phyloP scores from a whole-genome alignment of 2,329 filamentous ascomycete species.

The Neurospora crassa region DNA sequence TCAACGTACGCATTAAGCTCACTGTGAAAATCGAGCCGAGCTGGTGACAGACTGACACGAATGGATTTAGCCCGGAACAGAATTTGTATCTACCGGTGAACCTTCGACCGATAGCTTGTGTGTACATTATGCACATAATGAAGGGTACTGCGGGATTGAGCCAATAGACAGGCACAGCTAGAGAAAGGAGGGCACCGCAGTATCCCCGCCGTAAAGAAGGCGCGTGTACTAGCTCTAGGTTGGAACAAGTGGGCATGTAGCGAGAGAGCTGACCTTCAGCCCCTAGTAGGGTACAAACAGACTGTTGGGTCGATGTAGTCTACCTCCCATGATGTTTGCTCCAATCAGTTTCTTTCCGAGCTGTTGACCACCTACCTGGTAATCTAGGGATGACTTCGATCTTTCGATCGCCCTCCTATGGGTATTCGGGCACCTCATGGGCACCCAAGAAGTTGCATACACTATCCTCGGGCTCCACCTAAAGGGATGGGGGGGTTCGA shows the following conservation, averaged over 20 bases:
- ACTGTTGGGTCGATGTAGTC: background rate
- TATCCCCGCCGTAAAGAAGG: background rate
- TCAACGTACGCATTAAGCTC: background rate
- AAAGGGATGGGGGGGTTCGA: no score
- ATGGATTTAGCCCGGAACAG: background rate
- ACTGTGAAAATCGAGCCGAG: background rate
- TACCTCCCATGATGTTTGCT: background rate
- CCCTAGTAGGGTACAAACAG: background rate
- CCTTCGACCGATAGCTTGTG: background rate
- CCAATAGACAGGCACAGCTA: background rate
- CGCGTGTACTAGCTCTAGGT: background rate
- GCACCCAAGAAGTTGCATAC: background rate
- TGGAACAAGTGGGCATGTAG: background rate
- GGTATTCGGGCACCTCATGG: background rate
- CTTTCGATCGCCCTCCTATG: background rate
- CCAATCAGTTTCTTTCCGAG: background rate
- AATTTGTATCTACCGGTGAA: background rate
- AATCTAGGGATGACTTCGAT: background rate
- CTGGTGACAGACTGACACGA: background rate
- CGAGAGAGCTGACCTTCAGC: background rate
- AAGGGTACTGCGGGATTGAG: background rate
- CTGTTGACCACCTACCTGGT: background rate
- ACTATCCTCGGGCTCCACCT: background rate
- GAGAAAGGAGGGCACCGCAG: background rate
- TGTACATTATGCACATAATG: background rate